A percentile compares a stretch with the other conserved stretches of the same genome.
Evolutionary conservation across 2,329 filamentous ascomycete genomes (phyloP).

Genomic region (Scedosporium apiospermum): DNA sequence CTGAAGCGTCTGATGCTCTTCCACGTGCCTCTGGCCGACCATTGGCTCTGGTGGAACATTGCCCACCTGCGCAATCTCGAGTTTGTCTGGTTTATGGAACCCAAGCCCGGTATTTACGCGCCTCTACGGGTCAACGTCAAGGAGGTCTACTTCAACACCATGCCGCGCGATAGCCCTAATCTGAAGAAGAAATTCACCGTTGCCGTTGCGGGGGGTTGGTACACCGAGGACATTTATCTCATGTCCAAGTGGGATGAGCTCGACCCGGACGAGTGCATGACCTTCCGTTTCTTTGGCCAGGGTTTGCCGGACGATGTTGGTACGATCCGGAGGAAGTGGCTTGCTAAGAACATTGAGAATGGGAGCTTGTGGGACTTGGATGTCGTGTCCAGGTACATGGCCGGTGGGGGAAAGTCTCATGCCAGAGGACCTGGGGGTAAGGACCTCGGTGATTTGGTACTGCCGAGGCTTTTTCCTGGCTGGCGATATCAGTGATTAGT

Average conservation of each 20-base stretch:
- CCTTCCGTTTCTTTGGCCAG: neutral
- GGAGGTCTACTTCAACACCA: neutral
- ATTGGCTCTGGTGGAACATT: conserved; percentile 29
- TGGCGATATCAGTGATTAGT: neutral
- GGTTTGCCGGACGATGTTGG: neutral
- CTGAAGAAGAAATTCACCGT: neutral
- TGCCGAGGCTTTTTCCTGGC: neutral
- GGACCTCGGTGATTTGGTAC: neutral
- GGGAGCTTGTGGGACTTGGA: conserved; percentile 1
- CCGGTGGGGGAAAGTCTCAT: neutral
- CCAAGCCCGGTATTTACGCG: neutral
- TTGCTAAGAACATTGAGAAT: neutral
- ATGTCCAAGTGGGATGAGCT: neutral
- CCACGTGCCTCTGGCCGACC: conserved; percentile 24
- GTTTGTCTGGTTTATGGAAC: conserved; percentile 2
- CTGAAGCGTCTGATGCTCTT: conserved; percentile 33
- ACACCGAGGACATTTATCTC: neutral
- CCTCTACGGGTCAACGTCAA: neutral
- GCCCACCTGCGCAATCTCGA: conserved; percentile 23
- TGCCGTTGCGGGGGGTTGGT: neutral
- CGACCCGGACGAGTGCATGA: conserved; percentile 2
- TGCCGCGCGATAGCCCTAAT: neutral
- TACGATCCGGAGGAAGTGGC: neutral
- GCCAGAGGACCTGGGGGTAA: neutral
- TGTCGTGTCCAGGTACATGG: neutral